Base-by-base conservation (phyloP, 768 basidiomycete species). In the Stropharia rugosoannulata region DNA sequence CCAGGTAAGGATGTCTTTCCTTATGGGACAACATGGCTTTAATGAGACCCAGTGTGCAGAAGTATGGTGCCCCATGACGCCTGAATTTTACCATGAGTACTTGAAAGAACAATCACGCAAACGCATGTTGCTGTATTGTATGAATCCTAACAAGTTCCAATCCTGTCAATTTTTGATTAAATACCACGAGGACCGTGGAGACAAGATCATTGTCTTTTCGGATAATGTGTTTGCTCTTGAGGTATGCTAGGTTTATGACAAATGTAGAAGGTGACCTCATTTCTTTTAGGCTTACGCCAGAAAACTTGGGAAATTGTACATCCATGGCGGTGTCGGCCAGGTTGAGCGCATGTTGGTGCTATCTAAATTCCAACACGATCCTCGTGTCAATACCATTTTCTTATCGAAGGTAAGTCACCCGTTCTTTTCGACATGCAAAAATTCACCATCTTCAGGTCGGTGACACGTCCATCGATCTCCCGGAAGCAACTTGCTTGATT, bases 21-120 rank as follows among this genome's bases (percentile, higher is more conserved):
- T 46, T 44, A 51, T 40, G 19, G 4, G 8, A 22, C 3, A 27
- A 19, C 36, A 18, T 40, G 49, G 35, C 43, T 43, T 27, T 56
- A 12, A 47, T 62, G 55, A 49, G 47, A 18, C 56, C 18, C 63
- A 98, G 93, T 99, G 97, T 68, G 97, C 97, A 13, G 97, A 99
- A 72, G 97, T 99, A 7, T 99, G 97, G 97, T 99, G 97, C 68
- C 93, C 93, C 15, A 98, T 99, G 97, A 96, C 97, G 16, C 96
- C 97, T 5, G 95, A 98, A 69, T 99, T 99, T 70, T 99, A 98
- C 71, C 86, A 93, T 60, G 95, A 99, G 73, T 99, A 99, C 68
- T 82, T 99, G 61, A 81, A 91, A 59, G 92, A 95, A 70, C 89
- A 91, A 68, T 91, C 92, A 35, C 82, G 97, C 56, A 95, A 96